Evolutionary conservation across 192 early-diverging fungal genomes (phyloP), one percentile per base, ranked within the genome.

Genomic region (Thamnidium elegans): DNA sequence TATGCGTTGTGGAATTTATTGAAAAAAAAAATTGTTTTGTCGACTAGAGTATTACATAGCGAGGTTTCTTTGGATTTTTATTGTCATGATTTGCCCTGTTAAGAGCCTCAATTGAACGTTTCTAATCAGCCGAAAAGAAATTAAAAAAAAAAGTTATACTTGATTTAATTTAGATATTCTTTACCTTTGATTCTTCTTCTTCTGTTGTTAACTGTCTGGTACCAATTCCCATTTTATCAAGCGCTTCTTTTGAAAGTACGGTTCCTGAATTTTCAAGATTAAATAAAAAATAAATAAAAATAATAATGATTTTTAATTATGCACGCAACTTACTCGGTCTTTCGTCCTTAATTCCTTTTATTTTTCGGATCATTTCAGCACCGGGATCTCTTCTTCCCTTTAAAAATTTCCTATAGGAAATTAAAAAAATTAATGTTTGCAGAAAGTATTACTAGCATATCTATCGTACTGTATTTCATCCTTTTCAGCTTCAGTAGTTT

Each of bases 301-400:
- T 17, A 23, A 44, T 42, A n/a, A 44, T 9, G 43, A 61, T 4
- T 11, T 17, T 45, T 1, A 43, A 23, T 26, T 15, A 11, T 21
- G 21, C 42, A 36, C 14, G 1, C 39, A 36, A 34, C 52, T 47
- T 62, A 69, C 67, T 46, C 50, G 34, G 17, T 47, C 21, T 31
- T 47, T 61, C 52, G 13, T 69, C 58, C 30, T 69, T 20, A 17
- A 69, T 69, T 10, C 68, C 68, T 43, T 48, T 63, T 15, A 63
- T n/a, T 58, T 62, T 55, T 23, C 68, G 51, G 21, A 69, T 69
- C 60, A 63, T 69, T 45, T 63, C 55, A 34, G 68, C 68, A 23
- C 68, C 68, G 53, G 68, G 61, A 58, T 69, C 68, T 14, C n/a
- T 53, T 36, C 43, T 54, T 21, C 68, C 68, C n/a, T 69, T 48